A percentile compares a stretch with the other conserved stretches of the same genome.
Conservation (phyloP, 75 land plant genomes). For the Sequoiadendron giganteum region DNA sequence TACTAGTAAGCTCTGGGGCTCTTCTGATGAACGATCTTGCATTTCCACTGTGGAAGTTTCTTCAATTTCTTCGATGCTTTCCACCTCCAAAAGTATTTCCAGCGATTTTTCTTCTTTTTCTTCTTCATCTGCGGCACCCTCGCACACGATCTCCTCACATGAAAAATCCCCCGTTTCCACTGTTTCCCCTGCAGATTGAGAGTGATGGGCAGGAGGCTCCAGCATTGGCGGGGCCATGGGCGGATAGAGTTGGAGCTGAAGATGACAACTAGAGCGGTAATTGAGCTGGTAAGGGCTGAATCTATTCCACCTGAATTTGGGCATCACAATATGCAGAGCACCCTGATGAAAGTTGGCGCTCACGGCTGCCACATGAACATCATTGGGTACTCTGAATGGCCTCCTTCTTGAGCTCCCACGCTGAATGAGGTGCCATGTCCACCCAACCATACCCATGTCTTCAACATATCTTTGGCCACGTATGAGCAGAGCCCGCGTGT, state of each 20-base stretch:
- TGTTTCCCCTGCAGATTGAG: neutral
- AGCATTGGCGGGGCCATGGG: neutral
- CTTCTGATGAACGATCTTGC: neutral
- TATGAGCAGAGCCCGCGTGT: neutral
- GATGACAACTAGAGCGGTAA: neutral
- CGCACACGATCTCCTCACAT: neutral
- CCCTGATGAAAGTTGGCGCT: neutral
- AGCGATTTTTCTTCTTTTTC: neutral
- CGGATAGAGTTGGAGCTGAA: neutral
- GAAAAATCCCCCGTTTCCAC: neutral
- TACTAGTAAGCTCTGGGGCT: neutral
- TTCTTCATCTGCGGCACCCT: neutral
- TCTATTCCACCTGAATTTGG: conserved; percentile 9
- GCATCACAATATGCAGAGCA: neutral
- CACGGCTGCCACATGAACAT: neutral
- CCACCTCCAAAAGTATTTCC: neutral
- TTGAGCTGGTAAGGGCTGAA: neutral
- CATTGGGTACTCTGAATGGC: conserved; percentile 7
- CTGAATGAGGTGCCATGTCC: conserved; percentile 8
- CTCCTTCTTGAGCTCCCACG: neutral
- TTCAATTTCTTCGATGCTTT: neutral
- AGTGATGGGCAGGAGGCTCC: neutral
- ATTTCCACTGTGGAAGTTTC: neutral
- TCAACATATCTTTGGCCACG: neutral
- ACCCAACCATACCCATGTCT: neutral